These are phyloP conservation scores for Metschnikowia proteae DNA, from an alignment of 805 yeast species.

Conservation along the genomic window DNA sequence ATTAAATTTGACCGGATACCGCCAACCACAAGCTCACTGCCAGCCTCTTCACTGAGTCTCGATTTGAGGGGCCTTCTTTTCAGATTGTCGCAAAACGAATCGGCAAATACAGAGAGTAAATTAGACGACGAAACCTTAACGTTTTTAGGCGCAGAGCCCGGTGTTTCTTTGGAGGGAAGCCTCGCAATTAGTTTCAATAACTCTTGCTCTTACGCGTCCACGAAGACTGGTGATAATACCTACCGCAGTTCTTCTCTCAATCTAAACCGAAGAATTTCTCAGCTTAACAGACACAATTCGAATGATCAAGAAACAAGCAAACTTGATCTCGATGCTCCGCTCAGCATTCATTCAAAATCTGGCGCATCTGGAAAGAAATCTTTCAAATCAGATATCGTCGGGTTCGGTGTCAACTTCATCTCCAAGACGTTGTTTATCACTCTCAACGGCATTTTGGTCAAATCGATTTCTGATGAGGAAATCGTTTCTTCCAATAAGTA, in stretches of 20 bases:
- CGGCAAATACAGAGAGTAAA: slow-evolving; percentile 4
- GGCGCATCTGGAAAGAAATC: slow-evolving; percentile 30
- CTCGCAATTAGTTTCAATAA: slow-evolving; percentile 41
- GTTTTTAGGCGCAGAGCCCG: slow-evolving; percentile 34
- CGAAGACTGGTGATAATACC: slow-evolving; percentile 27
- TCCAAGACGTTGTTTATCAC: slow-evolving; percentile 68
- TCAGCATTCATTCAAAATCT: slow-evolving; percentile 23
- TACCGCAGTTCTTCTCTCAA: slow-evolving; percentile 32
- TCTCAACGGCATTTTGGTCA: slow-evolving; percentile 61
- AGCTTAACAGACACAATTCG: slow-evolving; percentile 24
- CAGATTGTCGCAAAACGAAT: slow-evolving; percentile 22
- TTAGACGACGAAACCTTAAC: slow-evolving; percentile 21
- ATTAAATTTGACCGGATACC: slow-evolving; percentile 22
- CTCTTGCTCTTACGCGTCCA: slow-evolving; percentile 37
- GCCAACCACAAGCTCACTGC: slow-evolving; percentile 4
- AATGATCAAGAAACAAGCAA: slow-evolving; percentile 32
- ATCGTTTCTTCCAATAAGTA: slow-evolving; percentile 31
- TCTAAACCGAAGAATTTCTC: slow-evolving; percentile 35
- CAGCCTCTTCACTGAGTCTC: slow-evolving; percentile 15
- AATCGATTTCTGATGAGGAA: slow-evolving; percentile 14
- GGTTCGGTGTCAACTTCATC: slow-evolving; percentile 76
- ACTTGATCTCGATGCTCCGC: slow-evolving; percentile 34
- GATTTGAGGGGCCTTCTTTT: slow-evolving; percentile 31
- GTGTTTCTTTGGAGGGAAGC: slow-evolving; percentile 38
- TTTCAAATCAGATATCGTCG: slow-evolving; percentile 58